phyloP scores from a whole-genome alignment of 768 basidiomycete genomes.

The Collybia nuda region DNA sequence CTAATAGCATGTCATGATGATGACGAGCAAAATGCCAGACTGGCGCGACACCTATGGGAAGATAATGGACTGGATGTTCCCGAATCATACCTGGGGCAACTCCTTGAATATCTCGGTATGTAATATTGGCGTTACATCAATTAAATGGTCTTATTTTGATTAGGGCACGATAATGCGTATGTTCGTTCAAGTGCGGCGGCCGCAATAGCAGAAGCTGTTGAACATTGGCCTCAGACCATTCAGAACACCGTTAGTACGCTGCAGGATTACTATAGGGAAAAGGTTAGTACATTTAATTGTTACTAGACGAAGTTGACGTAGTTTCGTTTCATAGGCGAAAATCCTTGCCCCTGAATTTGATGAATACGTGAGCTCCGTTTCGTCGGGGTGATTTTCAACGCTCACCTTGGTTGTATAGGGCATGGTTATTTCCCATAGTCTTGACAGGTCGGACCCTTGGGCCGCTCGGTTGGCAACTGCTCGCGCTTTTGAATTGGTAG shows the following conservation, averaged over 20 bases:
- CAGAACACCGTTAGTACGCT: conserved; percentile 49
- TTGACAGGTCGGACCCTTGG: conserved; percentile 92
- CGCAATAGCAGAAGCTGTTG: conserved; percentile 77
- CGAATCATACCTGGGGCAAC: conserved; percentile 55
- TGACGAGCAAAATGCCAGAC: conserved; percentile 80
- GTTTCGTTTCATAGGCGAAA: conserved; percentile 55
- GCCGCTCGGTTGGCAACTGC: conserved; percentile 76
- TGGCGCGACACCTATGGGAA: conserved; percentile 87
- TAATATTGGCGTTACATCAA: background rate
- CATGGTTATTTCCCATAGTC: conserved; percentile 85
- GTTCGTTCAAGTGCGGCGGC: conserved; percentile 72
- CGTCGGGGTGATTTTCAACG: background rate
- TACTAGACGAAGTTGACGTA: no score
- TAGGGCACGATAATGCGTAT: conserved; percentile 79
- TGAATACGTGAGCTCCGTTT: conserved; percentile 65
- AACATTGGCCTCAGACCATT: conserved; percentile 64
- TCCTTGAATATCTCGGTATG: conserved; percentile 73
- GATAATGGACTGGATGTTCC: conserved; percentile 92
- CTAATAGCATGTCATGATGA: conserved; percentile 88
- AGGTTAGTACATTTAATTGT: conserved; percentile 39
- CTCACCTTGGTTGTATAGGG: conserved; percentile 50
- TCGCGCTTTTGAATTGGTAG: conserved; percentile 61
- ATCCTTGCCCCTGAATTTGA: conserved; percentile 91
- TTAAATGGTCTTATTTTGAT: background rate
- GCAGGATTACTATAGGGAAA: conserved; percentile 79